Evolutionary conservation across 768 basidiomycete genomes (phyloP).

Genomic region (Hygrocybe punicea): DNA sequence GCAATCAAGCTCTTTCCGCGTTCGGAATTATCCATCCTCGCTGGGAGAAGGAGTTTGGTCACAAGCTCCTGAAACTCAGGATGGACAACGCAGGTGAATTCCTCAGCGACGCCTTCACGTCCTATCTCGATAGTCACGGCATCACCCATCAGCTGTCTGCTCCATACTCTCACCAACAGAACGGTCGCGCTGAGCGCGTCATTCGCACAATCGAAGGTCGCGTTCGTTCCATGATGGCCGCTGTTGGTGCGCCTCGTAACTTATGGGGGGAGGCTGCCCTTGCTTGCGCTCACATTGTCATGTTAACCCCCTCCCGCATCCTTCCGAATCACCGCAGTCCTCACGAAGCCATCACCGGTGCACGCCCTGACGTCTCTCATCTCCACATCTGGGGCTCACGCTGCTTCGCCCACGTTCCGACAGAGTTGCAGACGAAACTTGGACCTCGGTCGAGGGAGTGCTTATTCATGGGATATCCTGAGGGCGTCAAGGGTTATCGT

Average conservation of each 20-base stretch:
- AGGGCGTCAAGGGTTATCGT: conserved; percentile 24
- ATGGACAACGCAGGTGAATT: conserved; percentile 6
- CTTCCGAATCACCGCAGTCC: conserved; percentile 19
- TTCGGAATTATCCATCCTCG: background rate
- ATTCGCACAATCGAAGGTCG: conserved; percentile 26
- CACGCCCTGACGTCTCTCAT: conserved; percentile 27
- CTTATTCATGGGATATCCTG: conserved; percentile 26
- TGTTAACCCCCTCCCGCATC: conserved; percentile 22
- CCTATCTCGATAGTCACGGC: conserved; percentile 11
- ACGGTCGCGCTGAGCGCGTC: conserved; percentile 29
- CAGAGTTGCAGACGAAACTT: conserved; percentile 25
- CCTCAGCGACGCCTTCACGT: background rate
- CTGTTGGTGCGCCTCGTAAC: conserved; percentile 8
- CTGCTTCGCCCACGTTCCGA: conserved; percentile 30
- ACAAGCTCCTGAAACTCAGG: background rate
- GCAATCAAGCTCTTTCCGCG: background rate
- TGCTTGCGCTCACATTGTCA: conserved; percentile 18
- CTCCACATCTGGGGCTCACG: conserved; percentile 30
- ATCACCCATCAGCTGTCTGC: conserved; percentile 22
- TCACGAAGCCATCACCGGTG: conserved; percentile 14
- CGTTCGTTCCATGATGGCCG: conserved; percentile 22
- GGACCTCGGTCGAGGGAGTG: conserved; percentile 17
- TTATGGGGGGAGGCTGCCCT: conserved; percentile 25
- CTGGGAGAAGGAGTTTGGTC: conserved; percentile 2
- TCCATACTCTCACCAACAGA: conserved; percentile 33